These are phyloP conservation scores for Phyllosticta citribraziliensis DNA, from an alignment of 2,329 filamentous ascomycete species.

Conservation along the genomic window DNA sequence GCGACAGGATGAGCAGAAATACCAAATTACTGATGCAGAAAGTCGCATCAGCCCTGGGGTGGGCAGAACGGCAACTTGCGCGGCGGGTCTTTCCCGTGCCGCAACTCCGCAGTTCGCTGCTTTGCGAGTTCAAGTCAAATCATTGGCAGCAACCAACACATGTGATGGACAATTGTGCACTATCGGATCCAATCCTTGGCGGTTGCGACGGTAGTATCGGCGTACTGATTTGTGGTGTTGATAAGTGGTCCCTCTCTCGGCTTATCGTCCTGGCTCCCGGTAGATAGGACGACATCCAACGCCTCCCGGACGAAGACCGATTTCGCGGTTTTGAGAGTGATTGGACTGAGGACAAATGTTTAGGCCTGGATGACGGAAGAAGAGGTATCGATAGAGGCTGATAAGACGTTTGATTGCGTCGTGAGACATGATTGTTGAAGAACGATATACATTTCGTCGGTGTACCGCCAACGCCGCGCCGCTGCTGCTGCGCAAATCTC, in stretches of 20 bases:
- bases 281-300: not conserved
- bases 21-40: not conserved
- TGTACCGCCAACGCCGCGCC: not conserved
- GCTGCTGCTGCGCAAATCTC: not conserved
- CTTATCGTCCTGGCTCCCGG: slow-evolving; percentile 6
- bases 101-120: not conserved
- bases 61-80: not conserved
- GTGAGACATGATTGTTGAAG: not conserved
- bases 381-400: not conserved
- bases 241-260: not conserved
- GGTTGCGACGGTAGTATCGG: not conserved
- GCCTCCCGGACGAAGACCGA: not conserved
- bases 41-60: not conserved
- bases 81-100: not conserved
- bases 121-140: not conserved
- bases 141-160: not conserved
- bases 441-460: not conserved
- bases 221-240: not conserved
- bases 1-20: not conserved
- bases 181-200: not conserved
- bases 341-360: not conserved
- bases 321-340: not conserved
- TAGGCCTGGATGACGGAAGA: not conserved
- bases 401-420: not conserved
- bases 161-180: not conserved